Evolutionary conservation across 495 filamentous ascomycete species (phyloP).

Genomic region (Penicillium goetzii): DNA sequence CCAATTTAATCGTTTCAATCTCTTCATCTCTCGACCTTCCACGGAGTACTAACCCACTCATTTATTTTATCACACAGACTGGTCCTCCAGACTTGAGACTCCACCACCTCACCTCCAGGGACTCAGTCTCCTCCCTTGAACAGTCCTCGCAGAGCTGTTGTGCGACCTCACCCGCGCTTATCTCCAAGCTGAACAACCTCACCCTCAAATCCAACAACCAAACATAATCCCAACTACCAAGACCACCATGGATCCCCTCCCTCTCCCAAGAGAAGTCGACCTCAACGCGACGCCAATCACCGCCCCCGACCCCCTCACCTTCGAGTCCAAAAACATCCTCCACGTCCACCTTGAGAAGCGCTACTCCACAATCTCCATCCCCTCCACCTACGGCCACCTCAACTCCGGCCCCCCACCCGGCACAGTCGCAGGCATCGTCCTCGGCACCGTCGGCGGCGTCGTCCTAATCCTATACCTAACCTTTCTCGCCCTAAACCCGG

Average conservation of each 20-base stretch:
- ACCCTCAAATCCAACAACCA: conserved; percentile 1
- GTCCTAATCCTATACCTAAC: conserved; percentile 75
- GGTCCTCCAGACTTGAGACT: background rate
- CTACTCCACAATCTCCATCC: conserved; percentile 57
- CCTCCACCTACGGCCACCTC: conserved; percentile 67
- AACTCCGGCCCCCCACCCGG: conserved; percentile 65
- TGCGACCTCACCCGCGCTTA: background rate
- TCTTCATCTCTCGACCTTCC: background rate
- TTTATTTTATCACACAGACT: background rate
- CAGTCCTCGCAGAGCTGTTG: background rate
- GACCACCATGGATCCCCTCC: conserved; percentile 18
- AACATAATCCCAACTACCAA: background rate
- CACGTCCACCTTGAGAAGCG: conserved; percentile 27
- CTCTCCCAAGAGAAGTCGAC: conserved; percentile 8
- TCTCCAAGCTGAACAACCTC: background rate
- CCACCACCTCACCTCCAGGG: background rate
- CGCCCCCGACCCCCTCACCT: background rate
- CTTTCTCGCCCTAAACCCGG: conserved; percentile 65
- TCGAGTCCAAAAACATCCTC: conserved; percentile 13
- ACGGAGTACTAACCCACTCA: background rate
- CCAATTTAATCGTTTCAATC: background rate
- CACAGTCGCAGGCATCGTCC: conserved; percentile 78
- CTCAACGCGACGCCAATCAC: conserved; percentile 11
- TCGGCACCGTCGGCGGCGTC: conserved; percentile 84
- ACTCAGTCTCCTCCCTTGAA: background rate